Evolutionary conservation across 768 basidiomycete species (phyloP).

Genomic region (Termitomyces eurrhizus): DNA sequence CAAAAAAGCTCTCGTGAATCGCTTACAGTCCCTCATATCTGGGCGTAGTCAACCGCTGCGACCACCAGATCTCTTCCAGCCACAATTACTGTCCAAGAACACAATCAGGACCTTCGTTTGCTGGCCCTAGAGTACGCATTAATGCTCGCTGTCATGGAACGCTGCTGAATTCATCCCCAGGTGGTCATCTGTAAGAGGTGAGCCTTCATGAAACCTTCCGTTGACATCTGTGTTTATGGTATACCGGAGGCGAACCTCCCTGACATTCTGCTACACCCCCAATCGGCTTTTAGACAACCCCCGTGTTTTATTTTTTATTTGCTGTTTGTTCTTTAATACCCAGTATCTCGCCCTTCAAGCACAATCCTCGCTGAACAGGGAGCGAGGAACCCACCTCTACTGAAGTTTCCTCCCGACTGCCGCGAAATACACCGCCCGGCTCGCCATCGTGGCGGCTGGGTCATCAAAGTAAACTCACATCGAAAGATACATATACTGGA

Average conservation of each 20-base stretch:
- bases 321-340: slow-evolving; percentile 17
- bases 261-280: slow-evolving; percentile 41
- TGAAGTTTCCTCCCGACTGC: slow-evolving; percentile 48
- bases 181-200: slow-evolving; percentile 80
- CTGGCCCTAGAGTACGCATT: slow-evolving; percentile 69
- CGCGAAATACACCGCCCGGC: slow-evolving; percentile 63
- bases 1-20: slow-evolving; percentile 12
- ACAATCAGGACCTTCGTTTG: slow-evolving; percentile 78
- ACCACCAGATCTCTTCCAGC: slow-evolving; percentile 33
- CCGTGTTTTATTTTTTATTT: slow-evolving; percentile 13
- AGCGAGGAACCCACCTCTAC: slow-evolving; percentile 65
- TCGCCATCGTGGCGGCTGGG: slow-evolving; percentile 56
- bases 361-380: slow-evolving; percentile 62
- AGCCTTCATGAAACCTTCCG: slow-evolving; percentile 20
- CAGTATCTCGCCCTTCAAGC: slow-evolving; percentile 39
- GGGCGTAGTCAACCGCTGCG: slow-evolving; percentile 26
- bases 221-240: slow-evolving; percentile 17
- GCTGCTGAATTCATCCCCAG: slow-evolving; percentile 32
- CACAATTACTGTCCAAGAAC: slow-evolving; percentile 75
- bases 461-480: slow-evolving; percentile 1
- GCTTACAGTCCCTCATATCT: slow-evolving; percentile 9
- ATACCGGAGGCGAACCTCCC: slow-evolving; percentile 69
- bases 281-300: slow-evolving; percentile 9
- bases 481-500: slow-evolving; percentile 9
- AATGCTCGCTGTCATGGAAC: slow-evolving; percentile 10